A percentile compares a stretch with the other conserved stretches of the same genome.
These are phyloP conservation scores for Waltiozyma sp. DNA, from an alignment of 1,139 yeast genomes.

Conservation along the genomic window DNA sequence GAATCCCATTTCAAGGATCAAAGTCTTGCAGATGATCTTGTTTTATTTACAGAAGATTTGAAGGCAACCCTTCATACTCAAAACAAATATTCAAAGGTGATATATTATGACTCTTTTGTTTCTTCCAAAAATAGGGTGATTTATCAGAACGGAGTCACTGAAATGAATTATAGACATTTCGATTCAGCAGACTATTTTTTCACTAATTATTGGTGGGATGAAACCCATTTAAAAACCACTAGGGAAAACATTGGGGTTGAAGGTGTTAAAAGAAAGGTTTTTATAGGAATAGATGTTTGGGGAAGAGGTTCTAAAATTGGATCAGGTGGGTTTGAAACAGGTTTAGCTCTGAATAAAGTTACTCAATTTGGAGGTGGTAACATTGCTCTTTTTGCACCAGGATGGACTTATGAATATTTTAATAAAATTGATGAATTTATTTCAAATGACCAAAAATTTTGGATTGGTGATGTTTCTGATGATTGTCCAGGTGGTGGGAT, in stretches of 20 bases:
- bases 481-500: conserved; percentile 15
- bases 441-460: conserved; percentile 24
- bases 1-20: conserved; percentile 22
- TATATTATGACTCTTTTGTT: conserved; percentile 30
- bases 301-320: conserved; percentile 28
- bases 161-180: conserved; percentile 23
- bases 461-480: conserved; percentile 21
- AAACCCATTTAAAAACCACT: conserved; percentile 21
- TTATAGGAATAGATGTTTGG: conserved; percentile 31
- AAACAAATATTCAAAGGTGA: conserved; percentile 17
- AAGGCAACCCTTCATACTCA: conserved; percentile 18
- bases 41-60: conserved; percentile 21
- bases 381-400: conserved; percentile 30
- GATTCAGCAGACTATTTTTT: conserved; percentile 23
- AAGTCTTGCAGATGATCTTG: conserved; percentile 11
- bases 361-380: conserved; percentile 23
- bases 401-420: conserved; percentile 29
- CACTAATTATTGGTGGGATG: conserved; percentile 32
- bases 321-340: conserved; percentile 27
- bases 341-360: conserved; percentile 22
- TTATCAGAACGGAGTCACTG: conserved; percentile 28
- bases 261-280: conserved; percentile 23
- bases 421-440: conserved; percentile 16
- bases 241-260: conserved; percentile 23
- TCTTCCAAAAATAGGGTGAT: conserved; percentile 20